Base-by-base conservation (phyloP, 208 protist species). In the Sergeia podlipaevii region DNA sequence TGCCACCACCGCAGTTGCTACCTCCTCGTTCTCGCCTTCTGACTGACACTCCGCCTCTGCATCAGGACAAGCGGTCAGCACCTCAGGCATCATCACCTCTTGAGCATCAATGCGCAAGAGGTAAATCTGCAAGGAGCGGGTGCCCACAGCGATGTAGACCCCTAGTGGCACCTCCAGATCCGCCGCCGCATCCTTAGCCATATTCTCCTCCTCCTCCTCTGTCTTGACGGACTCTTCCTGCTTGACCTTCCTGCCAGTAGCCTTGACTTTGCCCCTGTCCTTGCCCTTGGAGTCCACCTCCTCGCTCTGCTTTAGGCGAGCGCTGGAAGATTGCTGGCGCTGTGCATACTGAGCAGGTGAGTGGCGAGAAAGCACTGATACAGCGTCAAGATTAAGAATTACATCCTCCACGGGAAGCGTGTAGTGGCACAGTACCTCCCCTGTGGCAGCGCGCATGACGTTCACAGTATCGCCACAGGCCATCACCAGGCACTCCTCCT, bases 391-490 rank as follows among this genome's bases (percentile, higher is more conserved):
- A 44, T 74, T 70, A 6, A 95, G 74, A 60, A 95, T 88, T 5
- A 92, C 77, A 43, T 95, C 89, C 39, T 91, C 89, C 10, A 88
- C 38, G 2, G 89, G 89, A 3, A 91, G 65, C 17, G 68, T 79
- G 60, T 89, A 95, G 41, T 65, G 73, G 64, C 74, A 82, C 30
- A 91, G 47, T 21, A 86, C 26, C 24, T 77, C 70, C 8, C 89
- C 89, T 1, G 45, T 85, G 7, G 45, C 33, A 32, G 74, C 70
- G 11, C 54, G 53, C 45, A 95, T 64, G 0, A 91, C 74, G 63
- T 95, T 89, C 13, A 95, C 65, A 23, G 82, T 77, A 45, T 92
- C 82, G 15, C 85, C 89, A 58, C 84, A 95, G n/a, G 80, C 72
- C 51, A 74, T 80, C 15, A 91, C 82, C 15, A 92, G 70, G 44